Conservation (phyloP, 2,329 filamentous ascomycete species). For the Arthrobotrys musiformis region DNA sequence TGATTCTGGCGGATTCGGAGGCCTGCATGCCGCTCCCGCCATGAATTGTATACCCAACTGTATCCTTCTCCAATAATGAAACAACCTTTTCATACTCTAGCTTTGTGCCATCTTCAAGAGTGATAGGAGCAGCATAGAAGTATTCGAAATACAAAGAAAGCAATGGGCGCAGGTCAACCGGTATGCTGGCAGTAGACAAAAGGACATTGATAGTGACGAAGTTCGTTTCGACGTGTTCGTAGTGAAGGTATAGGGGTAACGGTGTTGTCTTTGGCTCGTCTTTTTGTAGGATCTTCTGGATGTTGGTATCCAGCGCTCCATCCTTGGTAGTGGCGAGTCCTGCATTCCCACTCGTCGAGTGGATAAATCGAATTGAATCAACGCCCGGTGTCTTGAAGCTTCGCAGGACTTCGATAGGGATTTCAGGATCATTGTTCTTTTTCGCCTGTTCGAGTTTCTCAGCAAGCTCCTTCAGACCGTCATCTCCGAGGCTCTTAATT, state of each 20-base stretch:
- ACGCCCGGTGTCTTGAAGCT: slow-evolving; percentile 83
- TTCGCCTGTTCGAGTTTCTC: slow-evolving; percentile 84
- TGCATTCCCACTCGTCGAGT: slow-evolving; percentile 61
- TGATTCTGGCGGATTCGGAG: slow-evolving; percentile 81
- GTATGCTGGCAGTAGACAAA: slow-evolving; percentile 79
- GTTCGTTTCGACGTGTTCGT: slow-evolving; percentile 90
- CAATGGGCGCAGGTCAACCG: slow-evolving; percentile 84
- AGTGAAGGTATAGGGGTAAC: slow-evolving; percentile 91
- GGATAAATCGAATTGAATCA: slow-evolving; percentile 94
- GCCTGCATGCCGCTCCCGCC: slow-evolving; percentile 77
- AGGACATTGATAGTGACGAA: slow-evolving; percentile 88
- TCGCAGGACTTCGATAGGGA: slow-evolving; percentile 83
- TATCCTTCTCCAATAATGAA: slow-evolving; percentile 88
- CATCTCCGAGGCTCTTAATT: slow-evolving; percentile 80
- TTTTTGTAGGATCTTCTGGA: slow-evolving; percentile 80
- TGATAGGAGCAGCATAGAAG: slow-evolving; percentile 91
- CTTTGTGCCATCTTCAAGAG: slow-evolving; percentile 75
- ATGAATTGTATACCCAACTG: slow-evolving; percentile 81
- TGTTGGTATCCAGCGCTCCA: slow-evolving; percentile 66
- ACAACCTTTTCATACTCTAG: slow-evolving; percentile 93
- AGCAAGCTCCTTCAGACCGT: slow-evolving; percentile 79
- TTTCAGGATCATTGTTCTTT: slow-evolving; percentile 85
- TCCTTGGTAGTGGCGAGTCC: slow-evolving; percentile 25
- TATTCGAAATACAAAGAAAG: slow-evolving; percentile 86
- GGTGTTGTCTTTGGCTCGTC: slow-evolving; percentile 68